Evolutionary conservation across 192 early-diverging fungal genomes (phyloP).

Genomic region (Obelidium mucronatum): DNA sequence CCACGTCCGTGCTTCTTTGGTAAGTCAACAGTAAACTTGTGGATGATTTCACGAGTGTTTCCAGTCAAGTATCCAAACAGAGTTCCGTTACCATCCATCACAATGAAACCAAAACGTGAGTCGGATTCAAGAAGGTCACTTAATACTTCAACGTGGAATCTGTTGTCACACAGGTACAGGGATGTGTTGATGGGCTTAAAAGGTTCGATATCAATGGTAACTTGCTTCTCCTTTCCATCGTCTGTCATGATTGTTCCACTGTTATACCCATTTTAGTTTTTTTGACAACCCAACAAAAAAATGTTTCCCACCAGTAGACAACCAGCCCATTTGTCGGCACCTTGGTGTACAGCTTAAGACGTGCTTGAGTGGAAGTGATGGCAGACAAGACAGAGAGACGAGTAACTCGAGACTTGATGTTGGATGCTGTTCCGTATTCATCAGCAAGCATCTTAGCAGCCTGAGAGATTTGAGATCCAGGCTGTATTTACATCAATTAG

Average conservation of each 20-base stretch:
- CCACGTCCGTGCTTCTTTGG: conserved; percentile 99
- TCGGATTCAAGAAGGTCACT: conserved; percentile 92
- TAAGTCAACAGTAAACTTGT: conserved; percentile 94
- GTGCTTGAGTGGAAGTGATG: conserved; percentile 97
- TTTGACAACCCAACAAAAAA: not conserved
- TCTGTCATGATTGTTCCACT: conserved; percentile 98
- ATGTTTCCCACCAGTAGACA: conserved; percentile 61
- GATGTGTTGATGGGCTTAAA: conserved; percentile 99
- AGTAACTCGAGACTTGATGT: conserved; percentile 99
- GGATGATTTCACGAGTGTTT: conserved; percentile 91
- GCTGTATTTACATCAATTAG: conserved; percentile 42
- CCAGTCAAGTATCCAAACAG: conserved; percentile 95
- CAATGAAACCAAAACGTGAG: conserved; percentile 96
- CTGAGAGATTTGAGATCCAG: conserved; percentile 91
- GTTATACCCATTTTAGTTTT: conserved; percentile 42
- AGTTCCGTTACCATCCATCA: conserved; percentile 98
- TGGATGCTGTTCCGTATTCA: conserved; percentile 99
- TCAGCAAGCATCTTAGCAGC: conserved; percentile 93
- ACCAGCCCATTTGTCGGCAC: conserved; percentile 96
- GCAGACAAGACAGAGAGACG: conserved; percentile 94
- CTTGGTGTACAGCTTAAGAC: conserved; percentile 92
- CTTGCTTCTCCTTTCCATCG: conserved; percentile 99
- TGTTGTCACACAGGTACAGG: conserved; percentile 98
- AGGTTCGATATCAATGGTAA: conserved; percentile 98
- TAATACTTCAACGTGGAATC: conserved; percentile 97